These are phyloP conservation scores for Torulaspora quercuum DNA, from an alignment of 805 yeast species.

Conservation along the genomic window DNA sequence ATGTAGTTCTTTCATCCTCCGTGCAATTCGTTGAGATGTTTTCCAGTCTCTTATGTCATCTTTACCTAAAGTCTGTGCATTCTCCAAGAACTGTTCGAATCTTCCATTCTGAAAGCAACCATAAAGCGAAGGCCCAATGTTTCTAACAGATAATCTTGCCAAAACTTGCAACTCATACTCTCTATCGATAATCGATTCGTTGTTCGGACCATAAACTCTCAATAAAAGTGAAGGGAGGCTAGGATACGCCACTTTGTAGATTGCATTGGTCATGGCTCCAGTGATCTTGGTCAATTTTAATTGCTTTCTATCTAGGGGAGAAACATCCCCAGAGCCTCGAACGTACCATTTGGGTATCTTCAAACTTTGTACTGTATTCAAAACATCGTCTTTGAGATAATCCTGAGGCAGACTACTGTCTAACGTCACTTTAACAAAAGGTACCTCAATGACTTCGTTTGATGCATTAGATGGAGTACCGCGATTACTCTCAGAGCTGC, in stretches of 20 bases:
- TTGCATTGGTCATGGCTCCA: constrained; percentile 92
- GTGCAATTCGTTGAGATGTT: constrained; percentile 78
- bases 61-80: constrained; percentile 73
- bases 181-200: constrained; percentile 80
- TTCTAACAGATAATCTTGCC: constrained; percentile 65
- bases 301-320: constrained; percentile 39
- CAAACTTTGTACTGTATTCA: constrained; percentile 59
- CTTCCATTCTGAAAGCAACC: constrained; percentile 93
- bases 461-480: constrained; percentile 2
- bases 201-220: constrained; percentile 86
- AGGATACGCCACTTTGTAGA: constrained; percentile 70
- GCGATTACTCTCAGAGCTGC: constrained; percentile 1
- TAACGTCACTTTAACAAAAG: constrained; percentile 52
- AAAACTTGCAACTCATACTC: constrained; percentile 71
- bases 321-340: constrained; percentile 36
- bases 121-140: constrained; percentile 82
- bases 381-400: constrained; percentile 77
- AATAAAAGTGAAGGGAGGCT: constrained; percentile 61
- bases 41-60: constrained; percentile 71
- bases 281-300: constrained; percentile 64
- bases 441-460: constrained; percentile 39
- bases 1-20: constrained; percentile 95
- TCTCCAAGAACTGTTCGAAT: constrained; percentile 85
- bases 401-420: constrained; percentile 80
- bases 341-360: constrained; percentile 75